A percentile compares a stretch with the other conserved stretches of the same genome.
Evolutionary conservation across 2,329 filamentous ascomycete genomes (phyloP).

Genomic region (Ceratocystis lukuohia): DNA sequence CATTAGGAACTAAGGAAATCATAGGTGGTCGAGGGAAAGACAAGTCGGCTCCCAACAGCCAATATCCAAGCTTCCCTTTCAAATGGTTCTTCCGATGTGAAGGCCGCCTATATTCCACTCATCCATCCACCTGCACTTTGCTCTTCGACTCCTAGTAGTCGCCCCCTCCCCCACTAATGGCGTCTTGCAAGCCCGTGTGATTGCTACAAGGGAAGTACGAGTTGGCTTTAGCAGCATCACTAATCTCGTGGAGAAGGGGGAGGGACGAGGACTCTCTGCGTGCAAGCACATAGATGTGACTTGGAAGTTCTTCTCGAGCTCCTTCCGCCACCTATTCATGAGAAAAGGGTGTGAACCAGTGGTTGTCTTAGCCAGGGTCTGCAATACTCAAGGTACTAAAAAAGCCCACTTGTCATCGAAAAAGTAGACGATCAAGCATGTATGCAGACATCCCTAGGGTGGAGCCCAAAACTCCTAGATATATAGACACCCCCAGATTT

Average conservation of each 20-base stretch:
- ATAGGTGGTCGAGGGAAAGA: slow-evolving; percentile 12
- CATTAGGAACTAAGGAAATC: slow-evolving; percentile 1
- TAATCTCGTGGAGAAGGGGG: not conserved
- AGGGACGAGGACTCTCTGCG: not conserved
- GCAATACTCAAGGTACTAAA: not conserved
- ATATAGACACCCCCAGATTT: slow-evolving; percentile 15
- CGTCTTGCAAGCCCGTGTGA: not conserved
- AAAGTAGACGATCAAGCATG: not conserved
- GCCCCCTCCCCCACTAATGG: not conserved
- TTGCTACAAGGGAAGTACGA: not conserved
- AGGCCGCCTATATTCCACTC: not conserved
- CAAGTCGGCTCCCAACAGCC: slow-evolving; percentile 7
- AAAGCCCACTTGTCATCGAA: slow-evolving; percentile 1
- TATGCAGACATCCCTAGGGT: not conserved
- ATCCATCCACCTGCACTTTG: not conserved
- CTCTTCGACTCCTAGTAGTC: not conserved
- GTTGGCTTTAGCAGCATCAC: not conserved
- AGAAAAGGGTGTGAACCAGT: not conserved
- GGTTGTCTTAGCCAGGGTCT: not conserved
- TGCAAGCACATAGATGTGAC: not conserved
- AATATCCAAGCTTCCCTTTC: slow-evolving; percentile 17
- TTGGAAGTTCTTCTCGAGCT: not conserved
- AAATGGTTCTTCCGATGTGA: not conserved
- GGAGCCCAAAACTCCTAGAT: slow-evolving; percentile 9
- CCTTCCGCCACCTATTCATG: not conserved